Evolutionary conservation across 2,329 filamentous ascomycete genomes (phyloP).

Genomic region (Scortechinia acanthostroma): DNA sequence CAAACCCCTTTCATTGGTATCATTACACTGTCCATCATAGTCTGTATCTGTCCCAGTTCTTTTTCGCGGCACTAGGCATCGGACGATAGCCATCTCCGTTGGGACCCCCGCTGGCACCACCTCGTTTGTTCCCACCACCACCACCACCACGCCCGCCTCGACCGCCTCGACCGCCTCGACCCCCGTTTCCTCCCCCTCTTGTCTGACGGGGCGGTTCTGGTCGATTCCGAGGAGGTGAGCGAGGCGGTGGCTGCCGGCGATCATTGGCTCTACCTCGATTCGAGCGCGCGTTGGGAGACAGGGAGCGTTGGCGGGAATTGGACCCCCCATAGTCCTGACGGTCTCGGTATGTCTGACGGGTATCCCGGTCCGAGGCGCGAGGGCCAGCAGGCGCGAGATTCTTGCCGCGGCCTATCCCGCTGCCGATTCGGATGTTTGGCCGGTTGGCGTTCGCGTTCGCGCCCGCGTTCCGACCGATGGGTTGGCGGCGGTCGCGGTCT

Average conservation of each 20-base stretch:
- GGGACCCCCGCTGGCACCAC: constrained; percentile 7
- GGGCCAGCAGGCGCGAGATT: constrained; percentile 11
- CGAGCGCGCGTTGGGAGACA: constrained; percentile 13
- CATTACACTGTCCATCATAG: constrained; percentile 9
- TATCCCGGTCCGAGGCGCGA: constrained; percentile 7
- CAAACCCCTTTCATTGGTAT: background rate
- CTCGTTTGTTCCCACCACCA: constrained; percentile 7
- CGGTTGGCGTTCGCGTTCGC: constrained; percentile 15
- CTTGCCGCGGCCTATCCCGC: constrained; percentile 15
- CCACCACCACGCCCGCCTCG: constrained; percentile 11
- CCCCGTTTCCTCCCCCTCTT: too few species aligned
- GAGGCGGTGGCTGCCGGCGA: too few species aligned
- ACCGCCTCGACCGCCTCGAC: constrained; percentile 9
- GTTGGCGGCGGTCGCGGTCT: background rate
- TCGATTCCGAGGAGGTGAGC: background rate
- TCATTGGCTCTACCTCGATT: too few species aligned
- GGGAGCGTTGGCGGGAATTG: constrained; percentile 17
- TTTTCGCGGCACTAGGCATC: constrained; percentile 18
- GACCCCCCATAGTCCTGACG: constrained; percentile 13
- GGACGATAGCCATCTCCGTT: constrained; percentile 18
- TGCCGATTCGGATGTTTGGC: constrained; percentile 22
- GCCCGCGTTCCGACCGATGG: background rate
- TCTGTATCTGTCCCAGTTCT: constrained; percentile 18
- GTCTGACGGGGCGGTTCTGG: background rate
- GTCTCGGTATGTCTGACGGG: too few species aligned